phyloP scores from a whole-genome alignment of 768 basidiomycete species.

The Tricholoma sp. region DNA sequence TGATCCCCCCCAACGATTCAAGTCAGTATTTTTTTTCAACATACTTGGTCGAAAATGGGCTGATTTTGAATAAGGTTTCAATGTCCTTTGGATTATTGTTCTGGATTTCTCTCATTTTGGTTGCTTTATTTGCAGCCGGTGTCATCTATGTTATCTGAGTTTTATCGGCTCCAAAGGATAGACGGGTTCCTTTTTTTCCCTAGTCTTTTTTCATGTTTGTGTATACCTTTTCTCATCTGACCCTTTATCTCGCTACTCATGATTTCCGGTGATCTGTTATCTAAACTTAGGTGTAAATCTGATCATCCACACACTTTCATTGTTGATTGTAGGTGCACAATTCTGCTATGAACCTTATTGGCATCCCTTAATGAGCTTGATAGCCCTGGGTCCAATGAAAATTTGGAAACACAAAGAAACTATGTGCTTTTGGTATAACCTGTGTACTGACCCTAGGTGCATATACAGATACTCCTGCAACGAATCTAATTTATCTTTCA shows the following conservation, averaged over 20 bases:
- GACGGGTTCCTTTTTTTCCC: not conserved
- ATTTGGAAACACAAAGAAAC: not conserved
- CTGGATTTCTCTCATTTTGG: not conserved
- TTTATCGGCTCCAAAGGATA: not conserved
- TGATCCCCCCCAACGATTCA: not conserved
- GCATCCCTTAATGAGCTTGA: not conserved
- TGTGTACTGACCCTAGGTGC: not conserved
- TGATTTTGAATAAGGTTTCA: not conserved
- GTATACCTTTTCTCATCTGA: not conserved
- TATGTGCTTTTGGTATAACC: not conserved
- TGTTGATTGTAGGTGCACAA: not conserved
- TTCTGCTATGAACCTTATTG: not conserved
- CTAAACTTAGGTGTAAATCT: not conserved
- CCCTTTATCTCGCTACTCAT: not conserved
- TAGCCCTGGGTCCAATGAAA: not conserved
- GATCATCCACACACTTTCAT: not conserved
- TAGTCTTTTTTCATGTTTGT: not conserved
- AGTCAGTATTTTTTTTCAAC: not conserved
- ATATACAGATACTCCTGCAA: not conserved
- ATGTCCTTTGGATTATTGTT: not conserved
- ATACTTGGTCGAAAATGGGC: not conserved
- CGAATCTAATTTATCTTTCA: no score
- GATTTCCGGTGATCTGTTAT: not conserved
- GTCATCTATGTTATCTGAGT: not conserved
- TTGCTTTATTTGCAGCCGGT: not conserved